These are phyloP conservation scores for Lepidopterella palustris DNA, from an alignment of 495 filamentous ascomycete genomes.

Conservation along the genomic window DNA sequence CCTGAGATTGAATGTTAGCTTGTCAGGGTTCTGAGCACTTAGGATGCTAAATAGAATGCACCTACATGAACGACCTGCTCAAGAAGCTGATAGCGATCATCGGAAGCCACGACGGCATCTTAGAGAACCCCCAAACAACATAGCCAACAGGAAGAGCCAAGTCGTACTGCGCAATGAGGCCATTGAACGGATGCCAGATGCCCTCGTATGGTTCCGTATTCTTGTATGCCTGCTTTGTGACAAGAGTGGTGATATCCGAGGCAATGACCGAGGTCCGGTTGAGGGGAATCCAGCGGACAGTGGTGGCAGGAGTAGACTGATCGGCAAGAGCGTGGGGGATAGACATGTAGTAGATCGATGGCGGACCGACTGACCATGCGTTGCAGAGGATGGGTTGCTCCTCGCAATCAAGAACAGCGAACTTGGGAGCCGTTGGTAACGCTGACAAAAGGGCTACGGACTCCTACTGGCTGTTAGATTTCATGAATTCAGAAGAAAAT, in stretches of 20 bases:
- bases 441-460: conserved; percentile 60
- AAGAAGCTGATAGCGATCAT: conserved; percentile 80
- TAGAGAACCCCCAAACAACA: conserved; percentile 50
- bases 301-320: conserved; percentile 36
- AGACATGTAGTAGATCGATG: conserved; percentile 65
- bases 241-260: conserved; percentile 41
- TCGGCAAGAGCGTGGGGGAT: conserved; percentile 53
- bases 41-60: conserved; percentile 9
- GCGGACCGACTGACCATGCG: conserved; percentile 65
- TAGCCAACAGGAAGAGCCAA: conserved; percentile 64
- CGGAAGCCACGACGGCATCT: conserved; percentile 61
- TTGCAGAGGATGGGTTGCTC: conserved; percentile 72
- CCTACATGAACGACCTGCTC: conserved; percentile 83
- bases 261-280: conserved; percentile 33
- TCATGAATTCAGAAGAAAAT: not conserved
- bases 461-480: conserved; percentile 48
- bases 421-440: conserved; percentile 59
- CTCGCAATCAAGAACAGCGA: conserved; percentile 75
- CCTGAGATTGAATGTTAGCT: conserved; percentile 17
- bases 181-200: conserved; percentile 73
- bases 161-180: conserved; percentile 57
- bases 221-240: conserved; percentile 55
- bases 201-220: conserved; percentile 58
- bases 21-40: not conserved
- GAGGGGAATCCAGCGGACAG: conserved; percentile 33